Percentiles rank a stretch among this genome's conserved stretches.
phyloP scores from a whole-genome alignment of 768 basidiomycete species.

The Pleurotus pulmonarius region DNA sequence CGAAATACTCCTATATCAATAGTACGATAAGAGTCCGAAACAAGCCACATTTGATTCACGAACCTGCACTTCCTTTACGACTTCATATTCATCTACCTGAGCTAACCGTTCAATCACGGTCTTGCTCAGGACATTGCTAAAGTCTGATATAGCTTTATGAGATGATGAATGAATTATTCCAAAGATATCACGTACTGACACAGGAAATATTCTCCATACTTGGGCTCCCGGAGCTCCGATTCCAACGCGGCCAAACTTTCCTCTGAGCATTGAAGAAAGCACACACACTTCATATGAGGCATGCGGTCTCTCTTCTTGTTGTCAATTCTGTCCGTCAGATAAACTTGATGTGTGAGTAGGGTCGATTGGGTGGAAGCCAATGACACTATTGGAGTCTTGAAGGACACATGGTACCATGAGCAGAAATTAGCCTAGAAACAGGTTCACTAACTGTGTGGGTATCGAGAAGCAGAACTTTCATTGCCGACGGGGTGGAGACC shows the following conservation, averaged over 20 bases:
- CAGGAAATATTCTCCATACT: conserved; percentile 97
- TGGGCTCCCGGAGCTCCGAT: conserved; percentile 81
- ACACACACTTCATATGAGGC: conserved; percentile 96
- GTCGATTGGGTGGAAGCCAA: conserved; percentile 92
- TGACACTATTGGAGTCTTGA: conserved; percentile 93
- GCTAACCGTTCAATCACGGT: conserved; percentile 88
- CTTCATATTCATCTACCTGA: conserved; percentile 92
- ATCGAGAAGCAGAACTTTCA: conserved; percentile 96
- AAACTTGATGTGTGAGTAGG: conserved; percentile 92
- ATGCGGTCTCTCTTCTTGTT: conserved; percentile 88
- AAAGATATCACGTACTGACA: conserved; percentile 86
- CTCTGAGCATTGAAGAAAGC: conserved; percentile 82
- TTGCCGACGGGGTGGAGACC: conserved; percentile 78
- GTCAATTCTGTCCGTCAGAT: conserved; percentile 96
- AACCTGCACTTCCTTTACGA: conserved; percentile 96
- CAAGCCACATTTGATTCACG: conserved; percentile 13
- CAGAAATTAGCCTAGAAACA: neutral
- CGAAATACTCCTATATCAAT: conserved; percentile 85
- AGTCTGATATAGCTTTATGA: conserved; percentile 55
- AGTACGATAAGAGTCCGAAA: conserved; percentile 3
- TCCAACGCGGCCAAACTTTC: conserved; percentile 82
- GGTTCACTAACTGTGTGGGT: conserved; percentile 73
- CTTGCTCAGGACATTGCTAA: conserved; percentile 92
- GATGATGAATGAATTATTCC: conserved; percentile 13
- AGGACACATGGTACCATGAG: conserved; percentile 9